Evolutionary conservation across 2,329 filamentous ascomycete genomes (phyloP).

Genomic region (Graphilbum sp.): DNA sequence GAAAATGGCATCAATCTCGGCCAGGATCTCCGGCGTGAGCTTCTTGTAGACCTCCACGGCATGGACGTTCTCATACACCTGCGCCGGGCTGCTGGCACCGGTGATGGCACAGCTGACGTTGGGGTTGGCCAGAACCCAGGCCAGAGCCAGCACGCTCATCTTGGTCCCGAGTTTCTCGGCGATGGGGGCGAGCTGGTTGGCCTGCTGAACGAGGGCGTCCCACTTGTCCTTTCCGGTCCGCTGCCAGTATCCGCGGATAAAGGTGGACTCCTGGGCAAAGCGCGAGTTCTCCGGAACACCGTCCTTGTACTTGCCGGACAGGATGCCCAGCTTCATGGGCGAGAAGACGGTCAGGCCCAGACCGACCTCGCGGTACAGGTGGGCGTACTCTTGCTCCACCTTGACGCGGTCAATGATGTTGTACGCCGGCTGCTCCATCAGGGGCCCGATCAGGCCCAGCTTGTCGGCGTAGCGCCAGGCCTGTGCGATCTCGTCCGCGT

Average conservation of each 20-base stretch:
- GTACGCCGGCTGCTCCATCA: constrained; percentile 54
- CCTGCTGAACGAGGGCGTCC: constrained; percentile 34
- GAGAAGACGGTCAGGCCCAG: constrained; percentile 38
- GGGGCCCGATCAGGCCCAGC: constrained; percentile 42
- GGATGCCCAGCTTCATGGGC: constrained; percentile 35
- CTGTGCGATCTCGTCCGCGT: constrained; percentile 48
- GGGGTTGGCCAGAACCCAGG: constrained; percentile 46
- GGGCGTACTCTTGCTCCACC: constrained; percentile 36
- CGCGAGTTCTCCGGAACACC: constrained; percentile 44
- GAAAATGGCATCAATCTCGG: constrained; percentile 41
- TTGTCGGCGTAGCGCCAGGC: constrained; percentile 43
- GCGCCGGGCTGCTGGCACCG: constrained; percentile 39
- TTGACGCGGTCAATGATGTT: constrained; percentile 42
- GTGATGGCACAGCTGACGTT: constrained; percentile 46
- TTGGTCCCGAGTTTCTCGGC: constrained; percentile 48
- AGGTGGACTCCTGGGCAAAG: constrained; percentile 39
- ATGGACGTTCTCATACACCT: constrained; percentile 43
- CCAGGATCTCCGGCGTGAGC: constrained; percentile 41
- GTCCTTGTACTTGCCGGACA: constrained; percentile 49
- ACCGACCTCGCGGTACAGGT: constrained; percentile 37
- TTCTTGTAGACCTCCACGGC: constrained; percentile 36
- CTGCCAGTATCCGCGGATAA: constrained; percentile 36
- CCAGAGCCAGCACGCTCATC: constrained; percentile 37
- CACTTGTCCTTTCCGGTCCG: constrained; percentile 35
- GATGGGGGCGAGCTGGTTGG: constrained; percentile 42